Percentiles rank a stretch among this genome's conserved stretches.
Evolutionary conservation across 2,329 filamentous ascomycete genomes (phyloP).

Genomic region (Aotearoamyces nothofagi): DNA sequence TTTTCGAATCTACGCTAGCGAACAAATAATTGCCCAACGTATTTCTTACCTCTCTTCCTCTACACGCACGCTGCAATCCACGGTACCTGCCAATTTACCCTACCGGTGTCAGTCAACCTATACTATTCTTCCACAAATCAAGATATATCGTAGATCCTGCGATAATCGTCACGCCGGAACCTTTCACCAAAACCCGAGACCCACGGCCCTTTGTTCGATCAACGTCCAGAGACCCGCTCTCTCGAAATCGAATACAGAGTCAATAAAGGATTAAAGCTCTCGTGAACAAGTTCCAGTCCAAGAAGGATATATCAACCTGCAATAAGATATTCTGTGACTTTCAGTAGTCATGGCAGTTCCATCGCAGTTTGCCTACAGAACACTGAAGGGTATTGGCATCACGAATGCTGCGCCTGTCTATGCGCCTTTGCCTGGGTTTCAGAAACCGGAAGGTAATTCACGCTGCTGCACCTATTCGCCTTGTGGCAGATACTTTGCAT

Average conservation of each 20-base stretch:
- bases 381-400: slow-evolving; percentile 89
- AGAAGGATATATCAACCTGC: slow-evolving; percentile 5
- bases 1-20: no score
- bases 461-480: slow-evolving; percentile 92
- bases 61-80: slow-evolving; percentile 7
- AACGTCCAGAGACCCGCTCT: slow-evolving; percentile 4
- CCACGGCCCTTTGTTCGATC: slow-evolving; percentile 1
- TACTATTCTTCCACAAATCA: slow-evolving; percentile 4
- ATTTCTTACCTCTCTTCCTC: slow-evolving; percentile 1
- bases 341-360: slow-evolving; percentile 86
- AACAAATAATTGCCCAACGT: neutral
- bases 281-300: slow-evolving; percentile 10
- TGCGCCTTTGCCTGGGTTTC: slow-evolving; percentile 68
- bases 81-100: slow-evolving; percentile 7
- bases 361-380: slow-evolving; percentile 93
- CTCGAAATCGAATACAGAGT: slow-evolving; percentile 7
- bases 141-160: neutral
- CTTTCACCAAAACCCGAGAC: slow-evolving; percentile 1
- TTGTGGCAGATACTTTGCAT: slow-evolving; percentile 91
- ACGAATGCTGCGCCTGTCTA: slow-evolving; percentile 86
- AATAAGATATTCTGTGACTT: slow-evolving; percentile 44
- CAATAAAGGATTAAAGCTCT: slow-evolving; percentile 11
- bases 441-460: slow-evolving; percentile 80
- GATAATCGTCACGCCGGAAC: slow-evolving; percentile 2
- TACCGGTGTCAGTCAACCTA: slow-evolving; percentile 9